Conservation (phyloP, 2,329 filamentous ascomycete species). For the Colletotrichum sp. region DNA sequence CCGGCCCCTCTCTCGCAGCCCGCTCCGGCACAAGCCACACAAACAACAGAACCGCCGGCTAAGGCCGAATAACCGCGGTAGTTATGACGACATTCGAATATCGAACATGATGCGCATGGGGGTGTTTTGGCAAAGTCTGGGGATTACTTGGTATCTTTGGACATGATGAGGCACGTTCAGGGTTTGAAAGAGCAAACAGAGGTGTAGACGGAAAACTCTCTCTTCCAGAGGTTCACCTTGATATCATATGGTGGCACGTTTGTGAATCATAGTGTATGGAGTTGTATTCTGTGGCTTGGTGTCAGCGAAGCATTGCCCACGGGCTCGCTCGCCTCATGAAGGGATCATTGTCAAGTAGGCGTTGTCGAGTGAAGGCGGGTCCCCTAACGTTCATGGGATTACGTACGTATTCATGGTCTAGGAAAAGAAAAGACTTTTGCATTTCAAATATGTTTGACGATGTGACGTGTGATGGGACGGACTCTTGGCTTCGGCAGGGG, state of each 20-base stretch:
- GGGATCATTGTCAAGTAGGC: constrained; percentile 7
- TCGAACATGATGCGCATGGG: not conserved
- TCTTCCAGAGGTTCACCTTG: constrained; percentile 3
- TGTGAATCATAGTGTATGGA: constrained; percentile 21
- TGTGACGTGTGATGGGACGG: not conserved
- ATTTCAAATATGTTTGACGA: not conserved
- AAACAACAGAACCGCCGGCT: not conserved
- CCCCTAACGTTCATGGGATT: constrained; percentile 2
- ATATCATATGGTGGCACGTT: constrained; percentile 4
- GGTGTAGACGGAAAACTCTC: not conserved
- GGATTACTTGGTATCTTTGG: not conserved
- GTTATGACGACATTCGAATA: not conserved
- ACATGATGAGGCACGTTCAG: not conserved
- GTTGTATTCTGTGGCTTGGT: constrained; percentile 22
- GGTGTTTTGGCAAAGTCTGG: not conserved
- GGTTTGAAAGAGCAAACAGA: not conserved
- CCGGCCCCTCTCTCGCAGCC: not conserved
- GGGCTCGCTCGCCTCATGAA: constrained; percentile 19
- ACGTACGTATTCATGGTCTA: not conserved
- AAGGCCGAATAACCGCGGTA: not conserved
- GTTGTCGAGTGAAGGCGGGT: not conserved
- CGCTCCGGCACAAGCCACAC: not conserved
- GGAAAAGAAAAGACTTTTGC: constrained; percentile 1
- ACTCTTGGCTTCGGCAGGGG: not conserved
- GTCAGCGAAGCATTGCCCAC: constrained; percentile 16